Base-by-base conservation (phyloP, 805 yeast genomes). In the Starmerella geochares region DNA sequence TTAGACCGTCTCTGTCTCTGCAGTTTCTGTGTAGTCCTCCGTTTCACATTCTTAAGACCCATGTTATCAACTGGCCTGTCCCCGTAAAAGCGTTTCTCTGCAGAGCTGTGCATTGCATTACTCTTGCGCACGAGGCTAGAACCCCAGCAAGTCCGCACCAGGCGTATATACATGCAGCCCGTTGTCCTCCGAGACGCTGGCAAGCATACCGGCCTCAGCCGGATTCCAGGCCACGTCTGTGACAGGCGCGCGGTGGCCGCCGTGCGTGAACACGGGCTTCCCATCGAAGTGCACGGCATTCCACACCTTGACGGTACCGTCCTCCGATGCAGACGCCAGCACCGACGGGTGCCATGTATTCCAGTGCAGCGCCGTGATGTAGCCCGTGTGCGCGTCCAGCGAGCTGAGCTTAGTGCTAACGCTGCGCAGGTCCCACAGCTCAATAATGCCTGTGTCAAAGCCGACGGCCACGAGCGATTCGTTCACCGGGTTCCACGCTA, bases 161-260 rank as follows among this genome's bases (percentile, higher is more conserved):
- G 95, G 94, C 58, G 74, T 77, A 94, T 95, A 88, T 2, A 87
- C 65, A 54, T 88, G 96, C n/a, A 87, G 67, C 1, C 88, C 77
- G 62, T 88, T 88, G 61, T 88, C 96, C 59, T 83, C 86, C 0
- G 86, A 78, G 4, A 83, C 90, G 59, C 86, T 79, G 3, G 86
- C 80, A 32, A 86, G 55, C 74, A 81, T 71, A 76, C 81, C 76
- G 3, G 78, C 76, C 50, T 78, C 83, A 51, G 79, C 79, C 0
- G 78, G 75, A 50, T 84, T 83, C 96, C 96, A 88, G 29, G 78
- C 74, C 25, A 86, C 66, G 58, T 87, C 96, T 56, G 82, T 83
- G 2, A 88, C 85, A 3, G 90, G 87, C n/a, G 82, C 69, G 75
- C 81, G 74, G 64, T 88, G 97, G 0, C 96, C 96, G 3, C 80